These are phyloP conservation scores for Catenaria anguillulae DNA, from an alignment of 371 early-diverging fungal genomes.

Conservation along the genomic window DNA sequence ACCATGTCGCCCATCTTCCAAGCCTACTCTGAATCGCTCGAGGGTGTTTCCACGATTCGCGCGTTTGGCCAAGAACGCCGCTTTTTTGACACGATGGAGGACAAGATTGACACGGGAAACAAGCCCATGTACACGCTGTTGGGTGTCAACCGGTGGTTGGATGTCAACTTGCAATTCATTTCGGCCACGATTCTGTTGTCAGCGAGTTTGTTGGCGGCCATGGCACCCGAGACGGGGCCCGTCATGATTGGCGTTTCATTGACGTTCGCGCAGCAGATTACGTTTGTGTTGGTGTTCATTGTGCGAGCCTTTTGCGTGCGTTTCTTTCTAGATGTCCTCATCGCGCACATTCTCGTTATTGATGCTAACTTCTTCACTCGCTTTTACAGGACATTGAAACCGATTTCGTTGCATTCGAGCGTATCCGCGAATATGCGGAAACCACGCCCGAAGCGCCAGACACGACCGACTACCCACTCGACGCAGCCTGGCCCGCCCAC, in stretches of 20 bases:
- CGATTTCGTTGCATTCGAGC: slow-evolving; percentile 66
- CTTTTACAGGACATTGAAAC: no score
- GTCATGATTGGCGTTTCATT: slow-evolving; percentile 63
- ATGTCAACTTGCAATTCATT: slow-evolving; percentile 14
- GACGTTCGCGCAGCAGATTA: slow-evolving; percentile 70
- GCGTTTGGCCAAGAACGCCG: slow-evolving; percentile 26
- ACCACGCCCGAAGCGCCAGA: background rate
- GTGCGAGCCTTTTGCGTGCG: slow-evolving; percentile 48
- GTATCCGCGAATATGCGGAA: slow-evolving; percentile 64
- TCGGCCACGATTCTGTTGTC: slow-evolving; percentile 34
- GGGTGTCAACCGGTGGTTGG: slow-evolving; percentile 8
- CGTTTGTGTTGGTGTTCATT: slow-evolving; percentile 72
- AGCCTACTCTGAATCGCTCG: slow-evolving; percentile 35
- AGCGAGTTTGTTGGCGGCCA: slow-evolving; percentile 25
- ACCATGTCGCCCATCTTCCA: slow-evolving; percentile 32
- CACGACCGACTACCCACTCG: background rate
- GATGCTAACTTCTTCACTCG: no score
- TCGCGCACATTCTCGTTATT: no score
- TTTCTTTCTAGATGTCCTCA: no score
- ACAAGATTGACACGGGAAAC: slow-evolving; percentile 19
- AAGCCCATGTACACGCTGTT: slow-evolving; percentile 13
- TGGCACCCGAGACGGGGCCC: slow-evolving; percentile 17
- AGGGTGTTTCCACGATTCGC: slow-evolving; percentile 34
- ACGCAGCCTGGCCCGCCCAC: background rate
- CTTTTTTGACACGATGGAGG: slow-evolving; percentile 9